phyloP scores from a whole-genome alignment of 176 grass and related monocot species.

The Guadua angustifolia region DNA sequence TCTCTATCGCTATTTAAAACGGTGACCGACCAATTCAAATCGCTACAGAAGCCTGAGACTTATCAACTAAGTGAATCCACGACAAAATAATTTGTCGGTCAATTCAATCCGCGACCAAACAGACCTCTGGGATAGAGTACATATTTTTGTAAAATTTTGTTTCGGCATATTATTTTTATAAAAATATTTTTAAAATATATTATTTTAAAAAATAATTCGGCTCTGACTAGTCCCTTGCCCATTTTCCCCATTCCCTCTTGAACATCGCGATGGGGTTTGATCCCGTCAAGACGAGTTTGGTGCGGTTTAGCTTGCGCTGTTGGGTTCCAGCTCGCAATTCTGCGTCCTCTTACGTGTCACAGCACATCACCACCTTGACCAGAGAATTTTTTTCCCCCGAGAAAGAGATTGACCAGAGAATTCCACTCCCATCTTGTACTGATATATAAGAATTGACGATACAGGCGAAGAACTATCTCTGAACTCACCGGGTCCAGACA shows the following conservation, averaged over 20 bases:
- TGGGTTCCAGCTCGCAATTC: background rate
- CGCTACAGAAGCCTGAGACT: too few relatives aligned
- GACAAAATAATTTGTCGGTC: too few relatives aligned
- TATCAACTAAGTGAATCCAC: too few relatives aligned
- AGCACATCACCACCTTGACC: background rate
- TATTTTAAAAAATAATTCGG: too few relatives aligned
- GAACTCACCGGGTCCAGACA: background rate
- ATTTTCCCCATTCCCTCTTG: background rate
- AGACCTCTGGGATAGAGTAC: too few relatives aligned
- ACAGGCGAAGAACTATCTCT: background rate
- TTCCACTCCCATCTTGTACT: background rate
- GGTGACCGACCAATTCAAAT: too few relatives aligned
- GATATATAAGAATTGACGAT: background rate
- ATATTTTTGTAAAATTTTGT: too few relatives aligned
- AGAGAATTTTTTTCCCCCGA: background rate
- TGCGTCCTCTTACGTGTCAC: background rate
- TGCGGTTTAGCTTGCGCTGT: background rate
- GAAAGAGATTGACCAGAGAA: background rate
- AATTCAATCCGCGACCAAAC: too few relatives aligned
- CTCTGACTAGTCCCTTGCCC: background rate
- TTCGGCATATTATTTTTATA: too few relatives aligned
- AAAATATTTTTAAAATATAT: too few relatives aligned
- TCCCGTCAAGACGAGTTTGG: background rate
- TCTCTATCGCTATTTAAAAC: too few relatives aligned
- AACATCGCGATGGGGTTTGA: background rate